phyloP scores from a whole-genome alignment of 2,329 filamentous ascomycete genomes.

The Penicillium sp. region DNA sequence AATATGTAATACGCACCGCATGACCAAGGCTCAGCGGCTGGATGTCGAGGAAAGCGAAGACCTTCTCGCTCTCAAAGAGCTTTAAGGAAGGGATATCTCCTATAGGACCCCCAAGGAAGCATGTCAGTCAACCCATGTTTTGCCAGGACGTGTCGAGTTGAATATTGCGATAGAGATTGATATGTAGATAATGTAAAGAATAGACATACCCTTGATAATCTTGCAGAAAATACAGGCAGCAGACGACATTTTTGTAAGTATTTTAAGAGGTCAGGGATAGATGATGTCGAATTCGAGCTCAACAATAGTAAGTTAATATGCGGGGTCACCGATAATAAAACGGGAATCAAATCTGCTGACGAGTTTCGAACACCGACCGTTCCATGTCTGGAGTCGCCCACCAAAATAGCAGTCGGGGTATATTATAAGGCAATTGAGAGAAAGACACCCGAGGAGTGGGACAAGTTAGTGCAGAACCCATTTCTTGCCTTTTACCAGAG shows the following conservation, averaged over 20 bases:
- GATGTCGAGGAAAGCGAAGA: conserved; percentile 94
- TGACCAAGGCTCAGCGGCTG: conserved; percentile 84
- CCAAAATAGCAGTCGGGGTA: neutral
- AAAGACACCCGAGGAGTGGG: conserved; percentile 56
- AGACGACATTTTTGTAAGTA: conserved; percentile 28
- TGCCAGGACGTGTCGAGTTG: neutral
- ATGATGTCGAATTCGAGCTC: neutral
- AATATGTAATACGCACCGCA: conserved; percentile 59
- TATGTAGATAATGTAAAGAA: neutral
- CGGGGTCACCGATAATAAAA: conserved; percentile 18
- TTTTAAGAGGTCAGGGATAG: neutral
- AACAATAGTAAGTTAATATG: conserved; percentile 7
- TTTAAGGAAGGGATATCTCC: conserved; percentile 96
- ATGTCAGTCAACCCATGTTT: conserved; percentile 3
- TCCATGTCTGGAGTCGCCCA: accelerated
- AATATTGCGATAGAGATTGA: neutral
- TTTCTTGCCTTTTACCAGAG: conserved; percentile 80
- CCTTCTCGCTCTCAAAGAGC: conserved; percentile 91
- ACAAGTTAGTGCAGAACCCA: conserved; percentile 69
- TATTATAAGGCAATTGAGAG: conserved; percentile 8
- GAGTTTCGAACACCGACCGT: conserved; percentile 31
- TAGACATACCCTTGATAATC: conserved; percentile 78
- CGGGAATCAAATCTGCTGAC: neutral
- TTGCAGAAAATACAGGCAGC: conserved; percentile 93
- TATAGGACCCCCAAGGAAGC: conserved; percentile 38